Base-by-base conservation (phyloP, 2,329 filamentous ascomycete genomes). In the Cladophialophora bantiana region DNA sequence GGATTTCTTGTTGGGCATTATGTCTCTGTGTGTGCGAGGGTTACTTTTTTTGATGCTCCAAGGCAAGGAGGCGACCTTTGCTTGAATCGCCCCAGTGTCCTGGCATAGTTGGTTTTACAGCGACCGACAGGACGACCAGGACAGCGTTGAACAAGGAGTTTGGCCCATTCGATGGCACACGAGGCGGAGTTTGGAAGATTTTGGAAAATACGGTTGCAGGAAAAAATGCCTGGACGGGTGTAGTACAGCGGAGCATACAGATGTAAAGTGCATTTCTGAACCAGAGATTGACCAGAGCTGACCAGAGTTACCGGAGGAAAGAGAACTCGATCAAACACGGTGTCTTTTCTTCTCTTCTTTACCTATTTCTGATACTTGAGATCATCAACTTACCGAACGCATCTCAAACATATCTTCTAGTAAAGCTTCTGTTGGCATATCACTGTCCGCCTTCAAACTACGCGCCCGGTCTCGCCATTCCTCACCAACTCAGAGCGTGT, bases 1-100 rank as follows among this genome's bases (percentile, higher is more conserved):
- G 52, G 67, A 67, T 54, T 69, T 66, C 58, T 67, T 69, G 67
- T 64, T 69, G 40, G 67, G 65, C 65, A 69, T 69, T 15, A 31
- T 64, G 35, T 45, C 18, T 15, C 12, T 45, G 35, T 34, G 13
- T 34, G 52, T 55, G 34, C 12, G 52, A 35, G 2, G 13, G 15
- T n/a, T 20, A 34, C n/a, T n/a, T 36, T 55, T 55, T 34, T 5
- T 12, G 34, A 26, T 20, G 32, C 52, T 57, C 20, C 31, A 48
- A 48, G 31, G 40, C 40, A 40, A 40, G 31, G 31, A 48, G 58
- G 35, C n/a, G 42, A 18, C 13, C 32, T 52, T 35, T 53, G 48
- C 42, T 50, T 48, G 32, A 40, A 53, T 56, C 54, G 26, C 38
- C 60, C 60, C 60, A 63, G 60, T 63, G 60, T 35, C 60, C 60